phyloP scores from a whole-genome alignment of 2,329 filamentous ascomycete genomes.

The Delphinella strobiligena region DNA sequence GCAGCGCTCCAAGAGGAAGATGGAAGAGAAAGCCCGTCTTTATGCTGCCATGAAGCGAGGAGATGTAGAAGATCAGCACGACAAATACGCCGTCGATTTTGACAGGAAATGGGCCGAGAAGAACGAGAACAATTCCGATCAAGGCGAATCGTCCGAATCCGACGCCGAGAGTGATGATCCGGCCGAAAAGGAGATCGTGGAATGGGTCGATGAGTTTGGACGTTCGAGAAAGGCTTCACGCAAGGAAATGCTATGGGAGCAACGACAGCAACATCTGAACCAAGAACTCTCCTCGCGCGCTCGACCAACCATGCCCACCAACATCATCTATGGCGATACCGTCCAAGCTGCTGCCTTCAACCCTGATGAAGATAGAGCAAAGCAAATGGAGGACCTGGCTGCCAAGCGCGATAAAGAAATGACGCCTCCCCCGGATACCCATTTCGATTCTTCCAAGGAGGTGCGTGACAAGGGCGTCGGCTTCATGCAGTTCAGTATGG shows the following conservation, averaged over 20 bases:
- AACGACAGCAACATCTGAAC: conserved; percentile 44
- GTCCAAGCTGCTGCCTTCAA: conserved; percentile 77
- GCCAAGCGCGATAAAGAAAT: conserved; percentile 64
- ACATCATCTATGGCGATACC: conserved; percentile 73
- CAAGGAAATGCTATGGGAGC: conserved; percentile 52
- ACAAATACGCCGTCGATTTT: conserved; percentile 71
- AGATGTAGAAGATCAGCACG: conserved; percentile 53
- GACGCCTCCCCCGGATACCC: conserved; percentile 67
- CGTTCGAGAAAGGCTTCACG: conserved; percentile 63
- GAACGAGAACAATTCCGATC: conserved; percentile 31
- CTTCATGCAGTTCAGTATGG: conserved; percentile 79
- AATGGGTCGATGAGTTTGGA: conserved; percentile 87
- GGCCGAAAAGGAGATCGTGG: conserved; percentile 53
- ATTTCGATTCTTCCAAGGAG: conserved; percentile 80
- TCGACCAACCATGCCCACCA: conserved; percentile 51
- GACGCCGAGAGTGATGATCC: conserved; percentile 23
- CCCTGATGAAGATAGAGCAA: conserved; percentile 50
- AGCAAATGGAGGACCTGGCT: conserved; percentile 68
- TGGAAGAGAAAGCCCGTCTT: conserved; percentile 80
- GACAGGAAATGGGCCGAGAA: conserved; percentile 69
- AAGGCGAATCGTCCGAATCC: conserved; percentile 20
- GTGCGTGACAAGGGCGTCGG: conserved; percentile 78
- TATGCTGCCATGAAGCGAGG: conserved; percentile 87
- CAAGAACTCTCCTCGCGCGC: conserved; percentile 43
- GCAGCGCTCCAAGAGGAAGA: conserved; percentile 60